Evolutionary conservation across 208 protist genomes (phyloP), one percentile per base, ranked within the genome.

Genomic region (Angomonas desouzai): DNA sequence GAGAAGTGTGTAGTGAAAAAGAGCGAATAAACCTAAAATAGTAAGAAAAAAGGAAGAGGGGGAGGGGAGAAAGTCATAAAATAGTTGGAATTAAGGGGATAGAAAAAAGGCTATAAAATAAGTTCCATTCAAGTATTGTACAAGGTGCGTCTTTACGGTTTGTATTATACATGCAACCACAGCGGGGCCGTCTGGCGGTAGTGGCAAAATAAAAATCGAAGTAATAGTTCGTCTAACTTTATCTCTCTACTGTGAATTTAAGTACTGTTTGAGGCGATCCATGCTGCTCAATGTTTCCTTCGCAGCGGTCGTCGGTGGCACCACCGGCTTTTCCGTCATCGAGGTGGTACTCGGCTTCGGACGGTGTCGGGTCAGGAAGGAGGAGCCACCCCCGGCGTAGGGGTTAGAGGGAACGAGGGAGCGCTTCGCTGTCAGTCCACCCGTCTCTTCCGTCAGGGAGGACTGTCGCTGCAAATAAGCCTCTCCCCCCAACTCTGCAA

Each of bases 231-330:
- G 18, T 28, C 11, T 53, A 6, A 16, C 1, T 29, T 27, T 13
- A 56, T 25, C 25, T 20, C 25, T 43, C 28, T 60, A 45, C 30
- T 60, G 30, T 9, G 33, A 25, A 16, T 43, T 43, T 9, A 68
- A 53, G 22, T 68, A 68, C 40, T 57, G 38, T 16, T 57, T 55
- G 1, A 68, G 45, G 3, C 64, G 64, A 28, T 68, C 64, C 38
- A 68, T 58, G 28, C 64, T 68, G 45, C 55, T 68, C n/a, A 57
- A 29, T 36, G 45, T 27, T 23, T 51, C 45, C 20, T 51, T 51
- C 9, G 20, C 45, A 23, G 18, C n/a, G 6, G 45, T 27, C 18
- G 10, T 9, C 9, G 18, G 10, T 9, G 45, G 6, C 9, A 16
- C 6, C 3, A 16, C 20, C 9, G 18, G 4, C 6, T 51, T 51